Conservation (phyloP, 805 yeast species). For the Metschnikowia chrysomelidarum region DNA sequence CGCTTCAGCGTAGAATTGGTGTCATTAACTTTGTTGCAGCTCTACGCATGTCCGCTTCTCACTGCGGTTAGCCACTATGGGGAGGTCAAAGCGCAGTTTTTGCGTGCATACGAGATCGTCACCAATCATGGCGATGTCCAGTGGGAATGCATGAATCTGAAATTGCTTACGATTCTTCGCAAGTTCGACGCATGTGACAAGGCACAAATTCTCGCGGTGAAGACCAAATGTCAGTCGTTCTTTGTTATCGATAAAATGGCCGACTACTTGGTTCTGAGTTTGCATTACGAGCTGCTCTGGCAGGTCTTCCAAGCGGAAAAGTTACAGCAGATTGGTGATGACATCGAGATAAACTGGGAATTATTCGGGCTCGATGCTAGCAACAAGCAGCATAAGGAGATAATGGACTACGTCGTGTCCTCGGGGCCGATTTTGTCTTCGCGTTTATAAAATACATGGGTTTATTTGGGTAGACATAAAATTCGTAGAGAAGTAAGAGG, state of each 20-base stretch:
- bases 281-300: constrained; percentile 42
- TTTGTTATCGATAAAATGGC: constrained; percentile 35
- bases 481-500: no score
- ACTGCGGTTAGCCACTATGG: constrained; percentile 11
- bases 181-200: constrained; percentile 15
- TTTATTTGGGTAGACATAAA: neutral
- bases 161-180: constrained; percentile 15
- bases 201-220: constrained; percentile 7
- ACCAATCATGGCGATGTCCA: constrained; percentile 8
- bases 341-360: constrained; percentile 25
- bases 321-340: constrained; percentile 1
- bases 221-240: constrained; percentile 18
- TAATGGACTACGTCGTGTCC: constrained; percentile 14
- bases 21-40: constrained; percentile 29
- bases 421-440: constrained; percentile 9
- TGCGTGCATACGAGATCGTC: constrained; percentile 13
- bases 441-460: neutral
- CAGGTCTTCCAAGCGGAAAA: constrained; percentile 29
- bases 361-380: constrained; percentile 27
- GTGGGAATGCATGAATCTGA: constrained; percentile 11
- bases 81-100: constrained; percentile 13
- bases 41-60: constrained; percentile 20
- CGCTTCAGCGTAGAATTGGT: constrained; percentile 38
- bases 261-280: constrained; percentile 34
- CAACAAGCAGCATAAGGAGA: constrained; percentile 11